These are phyloP conservation scores for Dujonia santamariae DNA, from an alignment of 1,139 yeast genomes.

Conservation along the genomic window DNA sequence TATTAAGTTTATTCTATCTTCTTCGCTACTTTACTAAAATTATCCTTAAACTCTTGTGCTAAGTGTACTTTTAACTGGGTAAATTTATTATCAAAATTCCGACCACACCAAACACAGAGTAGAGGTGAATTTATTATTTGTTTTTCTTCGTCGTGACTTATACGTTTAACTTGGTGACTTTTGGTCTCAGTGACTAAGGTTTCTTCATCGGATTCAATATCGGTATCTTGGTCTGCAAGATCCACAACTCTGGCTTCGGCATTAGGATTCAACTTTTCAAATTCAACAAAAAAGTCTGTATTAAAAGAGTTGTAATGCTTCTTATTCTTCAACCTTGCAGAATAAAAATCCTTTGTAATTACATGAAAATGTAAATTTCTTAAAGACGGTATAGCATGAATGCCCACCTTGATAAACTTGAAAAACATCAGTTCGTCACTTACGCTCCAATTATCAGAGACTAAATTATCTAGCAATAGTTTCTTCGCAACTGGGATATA, in stretches of 20 bases:
- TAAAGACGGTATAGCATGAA: constrained; percentile 72
- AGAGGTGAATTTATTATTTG: constrained; percentile 24
- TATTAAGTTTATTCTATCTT: no score
- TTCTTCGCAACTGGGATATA: constrained; percentile 45
- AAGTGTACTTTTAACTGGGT: constrained; percentile 48
- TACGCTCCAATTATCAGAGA: constrained; percentile 19
- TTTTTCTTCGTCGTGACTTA: no score
- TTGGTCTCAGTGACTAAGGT: background rate
- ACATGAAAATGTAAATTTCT: constrained; percentile 71
- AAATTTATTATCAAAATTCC: constrained; percentile 45
- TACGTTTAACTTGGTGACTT: no score
- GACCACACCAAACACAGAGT: constrained; percentile 48
- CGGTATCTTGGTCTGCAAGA: background rate
- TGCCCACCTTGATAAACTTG: constrained; percentile 53
- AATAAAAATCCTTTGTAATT: constrained; percentile 60
- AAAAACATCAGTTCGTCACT: constrained; percentile 20
- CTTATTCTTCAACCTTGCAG: constrained; percentile 53
- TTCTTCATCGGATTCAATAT: constrained; percentile 1
- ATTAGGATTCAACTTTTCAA: constrained; percentile 14
- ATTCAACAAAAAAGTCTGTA: constrained; percentile 59
- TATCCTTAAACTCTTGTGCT: constrained; percentile 33
- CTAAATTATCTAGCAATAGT: constrained; percentile 35
- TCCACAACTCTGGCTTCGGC: background rate
- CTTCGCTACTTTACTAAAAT: no score
- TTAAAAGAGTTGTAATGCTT: constrained; percentile 73